A percentile compares a stretch with the other conserved stretches of the same genome.
phyloP scores from a whole-genome alignment of 495 filamentous ascomycete species.

The Penicillium dipodomyicola region DNA sequence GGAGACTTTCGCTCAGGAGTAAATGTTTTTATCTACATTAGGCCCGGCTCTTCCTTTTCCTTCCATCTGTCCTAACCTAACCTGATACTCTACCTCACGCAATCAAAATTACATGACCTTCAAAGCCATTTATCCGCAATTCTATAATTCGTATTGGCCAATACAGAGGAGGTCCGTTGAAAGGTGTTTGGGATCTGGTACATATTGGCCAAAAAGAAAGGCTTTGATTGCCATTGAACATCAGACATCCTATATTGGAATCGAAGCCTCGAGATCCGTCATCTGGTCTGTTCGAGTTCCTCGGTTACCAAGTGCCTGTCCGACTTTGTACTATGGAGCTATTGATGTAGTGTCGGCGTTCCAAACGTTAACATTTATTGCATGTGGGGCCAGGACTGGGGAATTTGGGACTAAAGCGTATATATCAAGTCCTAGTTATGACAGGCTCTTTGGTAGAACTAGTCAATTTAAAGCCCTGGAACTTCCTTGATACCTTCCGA shows the following conservation, averaged over 20 bases:
- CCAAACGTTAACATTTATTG: background rate
- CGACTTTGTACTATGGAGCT: background rate
- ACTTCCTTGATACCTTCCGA: background rate
- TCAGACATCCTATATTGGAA: background rate
- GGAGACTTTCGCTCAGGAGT: constrained; percentile 49
- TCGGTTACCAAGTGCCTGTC: background rate
- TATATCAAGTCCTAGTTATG: background rate
- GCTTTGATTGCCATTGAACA: background rate
- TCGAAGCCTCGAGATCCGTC: background rate
- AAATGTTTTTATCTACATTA: constrained; percentile 36
- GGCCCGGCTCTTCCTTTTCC: constrained; percentile 34
- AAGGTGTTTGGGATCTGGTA: background rate
- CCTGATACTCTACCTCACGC: constrained; percentile 42
- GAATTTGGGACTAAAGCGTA: background rate
- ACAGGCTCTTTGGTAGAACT: background rate
- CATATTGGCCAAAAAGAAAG: background rate
- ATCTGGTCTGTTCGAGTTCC: background rate
- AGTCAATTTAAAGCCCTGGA: background rate
- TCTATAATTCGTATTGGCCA: background rate
- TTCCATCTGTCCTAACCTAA: constrained; percentile 40
- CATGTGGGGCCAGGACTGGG: background rate
- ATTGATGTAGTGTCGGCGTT: background rate
- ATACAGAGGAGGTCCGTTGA: background rate
- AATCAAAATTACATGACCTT: constrained; percentile 46
- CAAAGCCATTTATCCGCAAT: constrained; percentile 18